These are phyloP conservation scores for Tulasnella sp. DNA, from an alignment of 768 basidiomycete genomes.

Conservation along the genomic window DNA sequence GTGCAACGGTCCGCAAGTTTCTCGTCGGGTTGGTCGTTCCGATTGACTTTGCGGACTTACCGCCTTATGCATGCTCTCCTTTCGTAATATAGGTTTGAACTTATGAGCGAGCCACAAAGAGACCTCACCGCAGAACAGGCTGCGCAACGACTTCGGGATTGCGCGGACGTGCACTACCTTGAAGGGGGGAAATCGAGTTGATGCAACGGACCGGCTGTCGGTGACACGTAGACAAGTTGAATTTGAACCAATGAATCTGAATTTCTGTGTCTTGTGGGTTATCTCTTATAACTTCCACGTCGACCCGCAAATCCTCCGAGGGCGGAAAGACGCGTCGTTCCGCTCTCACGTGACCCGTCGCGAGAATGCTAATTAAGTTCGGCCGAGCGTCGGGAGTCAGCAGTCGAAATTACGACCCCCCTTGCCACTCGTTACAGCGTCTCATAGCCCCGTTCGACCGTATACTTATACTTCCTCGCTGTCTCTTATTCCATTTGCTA, in stretches of 20 bases:
- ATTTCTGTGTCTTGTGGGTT: neutral
- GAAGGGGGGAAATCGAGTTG: neutral
- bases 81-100: conserved; percentile 54
- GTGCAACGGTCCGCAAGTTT: conserved; percentile 78
- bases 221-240: conserved; percentile 6
- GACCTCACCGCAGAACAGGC: conserved; percentile 88
- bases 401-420: neutral
- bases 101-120: conserved; percentile 85
- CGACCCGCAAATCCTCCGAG: neutral
- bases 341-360: neutral
- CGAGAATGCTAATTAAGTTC: neutral
- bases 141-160: conserved; percentile 51
- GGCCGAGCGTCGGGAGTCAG: conserved; percentile 8
- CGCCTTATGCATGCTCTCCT: conserved; percentile 19
- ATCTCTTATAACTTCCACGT: neutral
- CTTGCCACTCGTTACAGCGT: neutral
- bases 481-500: neutral
- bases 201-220: neutral
- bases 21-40: conserved; percentile 62
- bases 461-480: neutral
- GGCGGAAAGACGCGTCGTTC: neutral
- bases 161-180: conserved; percentile 55
- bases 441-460: neutral
- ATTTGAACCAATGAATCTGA: neutral
- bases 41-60: neutral